Base-by-base conservation (phyloP, 768 basidiomycete genomes). In the Tremella mesenterica region DNA sequence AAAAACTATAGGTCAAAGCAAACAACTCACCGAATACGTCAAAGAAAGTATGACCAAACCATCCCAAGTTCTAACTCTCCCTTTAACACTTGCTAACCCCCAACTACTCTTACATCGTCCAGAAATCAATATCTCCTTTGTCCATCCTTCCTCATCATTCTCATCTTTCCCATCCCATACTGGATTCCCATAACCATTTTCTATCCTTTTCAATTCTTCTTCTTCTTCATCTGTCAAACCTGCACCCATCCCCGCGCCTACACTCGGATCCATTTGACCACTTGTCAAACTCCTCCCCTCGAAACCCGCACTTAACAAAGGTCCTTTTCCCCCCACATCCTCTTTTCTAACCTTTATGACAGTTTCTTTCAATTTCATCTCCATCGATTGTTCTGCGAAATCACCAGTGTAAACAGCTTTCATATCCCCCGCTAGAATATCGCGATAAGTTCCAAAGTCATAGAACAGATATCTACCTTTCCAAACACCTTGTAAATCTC, bases 61-160 rank as follows among this genome's bases (percentile, higher is more conserved):
- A 50, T 73, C 71, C 71, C 71, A 73, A 6, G 60, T 55, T 33
- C 71, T 48, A 3, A 73, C 60, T 41, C 71, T 48, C 1, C 71
- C 71, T 38, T 65, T 57, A 1, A 70, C 48, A 29, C 52, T 56
- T 5, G 57, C 59, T 56, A 57, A 61, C 4, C 71, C 71, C 71
- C 69, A 70, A 26, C 51, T 54, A 28, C 61, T 63, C 16, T 59
- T 44, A 14, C 61, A 60, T 50, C 58, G 44, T 14, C 67, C 71
- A 44, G 57, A 56, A 10, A 73, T 44, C 23, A 73, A 31, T 39
- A 73, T 70, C 63, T 73, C 71, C 54, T 70, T 70, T 7, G 71
- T 70, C 71, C 71, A 73, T 3, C 71, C 71, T 20, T 59, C 56
- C 39, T 64, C 53, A 50, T 70, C 65, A 3, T 39, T 51, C 44